Conservation (phyloP, 192 early-diverging fungal genomes). For the Podila epigama region DNA sequence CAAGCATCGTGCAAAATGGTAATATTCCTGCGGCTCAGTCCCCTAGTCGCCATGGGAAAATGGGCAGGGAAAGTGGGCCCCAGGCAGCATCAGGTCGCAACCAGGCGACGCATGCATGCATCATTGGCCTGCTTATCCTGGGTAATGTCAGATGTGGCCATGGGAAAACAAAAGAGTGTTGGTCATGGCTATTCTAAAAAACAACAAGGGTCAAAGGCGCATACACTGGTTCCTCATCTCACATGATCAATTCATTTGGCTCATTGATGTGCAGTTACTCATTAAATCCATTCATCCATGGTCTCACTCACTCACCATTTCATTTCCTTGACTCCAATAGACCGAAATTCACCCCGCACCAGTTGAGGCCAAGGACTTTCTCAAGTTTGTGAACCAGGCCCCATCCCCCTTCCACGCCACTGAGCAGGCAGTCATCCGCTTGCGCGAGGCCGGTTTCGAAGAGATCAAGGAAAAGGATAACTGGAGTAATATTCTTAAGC, state of each 20-base stretch:
- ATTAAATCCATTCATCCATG: not conserved
- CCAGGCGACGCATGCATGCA: too few species aligned
- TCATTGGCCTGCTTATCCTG: too few species aligned
- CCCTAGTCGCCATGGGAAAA: too few species aligned
- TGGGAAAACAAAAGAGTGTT: too few species aligned
- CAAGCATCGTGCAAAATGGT: too few species aligned
- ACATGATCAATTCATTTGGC: not conserved
- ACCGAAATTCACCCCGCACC: conserved; percentile 46
- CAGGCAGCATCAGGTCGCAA: too few species aligned
- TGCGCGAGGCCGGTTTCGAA: conserved; percentile 80
- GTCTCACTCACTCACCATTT: not conserved
- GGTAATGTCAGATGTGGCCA: too few species aligned
- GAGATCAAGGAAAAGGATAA: conserved; percentile 90
- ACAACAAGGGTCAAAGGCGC: too few species aligned
- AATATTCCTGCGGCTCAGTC: too few species aligned
- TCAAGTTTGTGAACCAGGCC: conserved; percentile 90
- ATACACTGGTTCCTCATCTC: too few species aligned
- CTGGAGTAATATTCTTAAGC: conserved; percentile 77
- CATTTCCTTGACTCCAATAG: not conserved
- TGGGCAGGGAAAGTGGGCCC: too few species aligned
- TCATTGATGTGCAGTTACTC: not conserved
- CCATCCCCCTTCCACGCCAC: conserved; percentile 98
- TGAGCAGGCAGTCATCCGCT: conserved; percentile 74
- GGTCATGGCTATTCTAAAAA: too few species aligned
- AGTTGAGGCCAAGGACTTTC: conserved; percentile 64